Conservation (phyloP, 2,329 filamentous ascomycete genomes). For the Microcyclosporella mali region DNA sequence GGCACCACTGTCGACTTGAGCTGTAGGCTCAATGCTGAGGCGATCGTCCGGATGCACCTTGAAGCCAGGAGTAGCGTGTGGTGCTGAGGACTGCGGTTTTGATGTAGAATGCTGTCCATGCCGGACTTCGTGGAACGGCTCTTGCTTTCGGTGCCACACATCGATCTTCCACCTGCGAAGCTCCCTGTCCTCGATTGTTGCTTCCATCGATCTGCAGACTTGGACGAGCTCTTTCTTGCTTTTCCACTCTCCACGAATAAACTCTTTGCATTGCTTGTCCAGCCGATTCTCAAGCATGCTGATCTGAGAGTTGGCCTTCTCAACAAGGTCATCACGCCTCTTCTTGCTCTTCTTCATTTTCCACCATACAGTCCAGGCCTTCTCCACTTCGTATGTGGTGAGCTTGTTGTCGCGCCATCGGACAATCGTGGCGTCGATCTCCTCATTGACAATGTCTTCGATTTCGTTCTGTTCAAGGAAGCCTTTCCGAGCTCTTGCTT, state of each 20-base stretch:
- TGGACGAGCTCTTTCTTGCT: constrained; percentile 47
- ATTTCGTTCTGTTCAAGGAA: constrained; percentile 41
- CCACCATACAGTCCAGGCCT: constrained; percentile 58
- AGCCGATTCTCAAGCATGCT: constrained; percentile 48
- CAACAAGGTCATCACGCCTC: constrained; percentile 40
- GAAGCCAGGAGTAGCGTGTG: constrained; percentile 1
- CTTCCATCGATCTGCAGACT: constrained; percentile 56
- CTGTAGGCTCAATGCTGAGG: constrained; percentile 21
- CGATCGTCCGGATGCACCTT: constrained; percentile 19
- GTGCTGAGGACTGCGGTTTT: neutral
- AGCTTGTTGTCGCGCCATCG: constrained; percentile 56
- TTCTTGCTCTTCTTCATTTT: constrained; percentile 43
- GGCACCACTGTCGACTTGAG: constrained; percentile 1
- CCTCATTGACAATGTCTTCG: constrained; percentile 48
- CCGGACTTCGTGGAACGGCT: constrained; percentile 23
- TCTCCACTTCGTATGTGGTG: constrained; percentile 49
- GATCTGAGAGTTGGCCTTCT: constrained; percentile 40
- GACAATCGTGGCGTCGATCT: constrained; percentile 45
- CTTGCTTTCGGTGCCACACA: constrained; percentile 32
- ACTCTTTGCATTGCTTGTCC: constrained; percentile 48
- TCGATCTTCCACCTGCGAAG: constrained; percentile 44
- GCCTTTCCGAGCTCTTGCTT: constrained; percentile 27
- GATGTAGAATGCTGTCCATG: constrained; percentile 6
- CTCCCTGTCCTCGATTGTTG: constrained; percentile 57
- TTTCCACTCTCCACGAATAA: constrained; percentile 50